Base-by-base conservation (phyloP, 805 yeast species). In the Pichia eremophila region DNA sequence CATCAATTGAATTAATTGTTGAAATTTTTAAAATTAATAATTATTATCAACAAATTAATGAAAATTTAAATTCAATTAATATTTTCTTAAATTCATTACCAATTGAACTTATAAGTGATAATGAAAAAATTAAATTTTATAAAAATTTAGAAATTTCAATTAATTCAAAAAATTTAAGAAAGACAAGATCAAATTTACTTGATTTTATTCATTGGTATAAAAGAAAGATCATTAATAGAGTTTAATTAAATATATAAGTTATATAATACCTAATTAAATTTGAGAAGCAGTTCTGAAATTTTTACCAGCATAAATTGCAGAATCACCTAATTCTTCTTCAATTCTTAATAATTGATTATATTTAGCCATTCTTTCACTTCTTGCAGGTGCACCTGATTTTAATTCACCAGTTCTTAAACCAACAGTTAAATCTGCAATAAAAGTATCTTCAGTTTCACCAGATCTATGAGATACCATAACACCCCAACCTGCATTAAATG, bases 381-480 rank as follows among this genome's bases (percentile, higher is more conserved):
- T 90, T 62, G 97, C 96, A 69, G 98, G 98, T 70, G 99, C 98
- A 83, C 99, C 99, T 62, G 97, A 87, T 90, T 91, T 91, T 75
- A 91, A 86, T 81, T 91, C 98, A 71, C 97, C 99, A 59, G 95
- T 65, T 83, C 97, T 88, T 72, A 91, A 81, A 79, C 98, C 98
- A 64, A 93, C 99, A 65, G 88, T 78, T 70, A 91, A 81, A 75
- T 91, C 98, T 67, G 99, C 98, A 72, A 91, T 91, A 78, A 87
- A 83, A 66, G 95, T 84, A 76, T 93, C 99, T 79, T 93, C 99
- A 60, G 97, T 90, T 81, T 91, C 99, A 78, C 99, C 99, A 63
- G 97, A 90, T 83, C 99, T 89, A 88, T 91, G 99, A 66, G 97
- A 90, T 65, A 93, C 98, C 97, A 91, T 90, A 69, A 90, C 96